phyloP scores from a whole-genome alignment of 2,329 filamentous ascomycete genomes.

The Mycosphaerella arachidis region DNA sequence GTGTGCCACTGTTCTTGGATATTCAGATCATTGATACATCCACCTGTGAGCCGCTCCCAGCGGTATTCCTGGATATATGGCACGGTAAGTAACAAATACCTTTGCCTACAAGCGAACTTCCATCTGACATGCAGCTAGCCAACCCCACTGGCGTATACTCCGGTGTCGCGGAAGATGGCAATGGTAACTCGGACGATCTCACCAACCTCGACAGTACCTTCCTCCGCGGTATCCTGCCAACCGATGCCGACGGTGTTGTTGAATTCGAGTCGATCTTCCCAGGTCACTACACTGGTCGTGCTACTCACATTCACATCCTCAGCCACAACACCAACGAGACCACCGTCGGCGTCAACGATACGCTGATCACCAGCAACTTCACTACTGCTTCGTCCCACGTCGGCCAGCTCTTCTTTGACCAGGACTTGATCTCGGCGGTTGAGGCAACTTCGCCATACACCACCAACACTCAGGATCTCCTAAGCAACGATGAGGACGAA shows the following conservation, averaged over 20 bases:
- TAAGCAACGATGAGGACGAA: conserved; percentile 49
- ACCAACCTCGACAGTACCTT: conserved; percentile 36
- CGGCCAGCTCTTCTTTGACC: conserved; percentile 62
- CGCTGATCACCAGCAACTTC: conserved; percentile 38
- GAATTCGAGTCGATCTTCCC: conserved; percentile 44
- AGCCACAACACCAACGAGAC: conserved; percentile 35
- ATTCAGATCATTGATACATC: conserved; percentile 43
- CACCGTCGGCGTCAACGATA: conserved; percentile 44
- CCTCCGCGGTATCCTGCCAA: conserved; percentile 40
- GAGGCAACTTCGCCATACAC: conserved; percentile 45
- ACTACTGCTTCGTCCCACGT: conserved; percentile 51
- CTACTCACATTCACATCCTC: conserved; percentile 41
- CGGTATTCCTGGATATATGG: conserved; percentile 45
- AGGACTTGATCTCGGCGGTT: conserved; percentile 52
- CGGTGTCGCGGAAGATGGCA: conserved; percentile 32
- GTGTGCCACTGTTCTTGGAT: conserved; percentile 41
- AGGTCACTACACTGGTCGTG: conserved; percentile 41
- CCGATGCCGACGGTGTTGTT: conserved; percentile 39
- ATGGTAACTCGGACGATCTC: conserved; percentile 30
- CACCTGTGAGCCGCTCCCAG: conserved; percentile 40
- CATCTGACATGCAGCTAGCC: conserved; percentile 25
- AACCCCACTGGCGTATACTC: conserved; percentile 47
- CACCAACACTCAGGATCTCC: conserved; percentile 42
- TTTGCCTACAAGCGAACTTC: conserved; percentile 3
- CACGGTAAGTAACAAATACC: conserved; percentile 14